A percentile compares a stretch with the other conserved stretches of the same genome.
phyloP scores from a whole-genome alignment of 164 flowering plant species.

The Berberis vulgaris region DNA sequence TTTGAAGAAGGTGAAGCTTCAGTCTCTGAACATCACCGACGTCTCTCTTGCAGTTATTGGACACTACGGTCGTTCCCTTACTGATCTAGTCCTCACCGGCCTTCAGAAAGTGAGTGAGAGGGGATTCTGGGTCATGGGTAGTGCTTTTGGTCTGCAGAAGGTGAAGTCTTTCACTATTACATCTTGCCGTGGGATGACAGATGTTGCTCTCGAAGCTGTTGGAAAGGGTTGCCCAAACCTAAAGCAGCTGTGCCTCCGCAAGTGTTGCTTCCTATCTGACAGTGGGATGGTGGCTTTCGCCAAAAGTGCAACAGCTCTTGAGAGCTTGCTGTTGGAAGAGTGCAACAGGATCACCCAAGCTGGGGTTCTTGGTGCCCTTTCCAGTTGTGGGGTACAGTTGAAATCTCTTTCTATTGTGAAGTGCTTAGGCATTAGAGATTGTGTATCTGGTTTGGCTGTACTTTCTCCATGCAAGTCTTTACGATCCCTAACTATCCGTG shows the following conservation, averaged over 20 bases:
- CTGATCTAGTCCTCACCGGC: conserved; percentile 44
- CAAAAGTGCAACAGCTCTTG: conserved; percentile 47
- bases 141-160: conserved; percentile 54
- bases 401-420: conserved; percentile 45
- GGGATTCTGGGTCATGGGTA: conserved; percentile 86
- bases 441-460: conserved; percentile 14
- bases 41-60: conserved; percentile 78
- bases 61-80: conserved; percentile 60
- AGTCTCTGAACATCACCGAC: conserved; percentile 54
- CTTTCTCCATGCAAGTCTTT: conserved; percentile 43
- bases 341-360: conserved; percentile 61
- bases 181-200: conserved; percentile 63
- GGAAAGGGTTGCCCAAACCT: conserved; percentile 66
- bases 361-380: conserved; percentile 48
- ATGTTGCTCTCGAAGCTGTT: conserved; percentile 53
- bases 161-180: conserved; percentile 37
- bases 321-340: conserved; percentile 58
- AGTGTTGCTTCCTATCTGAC: conserved; percentile 52
- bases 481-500: conserved; percentile 37
- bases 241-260: conserved; percentile 42
- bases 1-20: conserved; percentile 60
- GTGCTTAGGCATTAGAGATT: conserved; percentile 57
- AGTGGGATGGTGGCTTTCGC: conserved; percentile 51
- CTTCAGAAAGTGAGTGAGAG: conserved; percentile 56
- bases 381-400: conserved; percentile 40